Conservation (phyloP, 495 filamentous ascomycete genomes). For the Penicillium mononematosum region DNA sequence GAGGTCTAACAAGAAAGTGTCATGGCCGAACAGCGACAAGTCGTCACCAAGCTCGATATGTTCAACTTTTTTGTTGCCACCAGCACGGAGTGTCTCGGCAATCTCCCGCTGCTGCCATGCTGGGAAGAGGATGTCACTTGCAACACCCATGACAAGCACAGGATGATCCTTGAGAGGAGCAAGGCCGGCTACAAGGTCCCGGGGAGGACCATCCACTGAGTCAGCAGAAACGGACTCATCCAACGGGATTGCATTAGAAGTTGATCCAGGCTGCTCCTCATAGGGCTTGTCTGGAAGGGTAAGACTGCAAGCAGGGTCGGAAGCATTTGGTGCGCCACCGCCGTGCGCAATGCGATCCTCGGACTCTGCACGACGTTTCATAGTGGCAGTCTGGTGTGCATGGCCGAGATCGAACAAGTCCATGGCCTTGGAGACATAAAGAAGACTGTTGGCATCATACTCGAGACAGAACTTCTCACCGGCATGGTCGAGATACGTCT, state of each 20-base stretch:
- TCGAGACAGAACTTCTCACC: slow-evolving; percentile 99
- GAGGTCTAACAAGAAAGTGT: slow-evolving; percentile 92
- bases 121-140: slow-evolving; percentile 95
- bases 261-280: slow-evolving; percentile 64
- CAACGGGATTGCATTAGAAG: slow-evolving; percentile 28
- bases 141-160: slow-evolving; percentile 87
- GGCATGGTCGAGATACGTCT: slow-evolving; percentile 97
- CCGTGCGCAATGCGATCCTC: slow-evolving; percentile 47
- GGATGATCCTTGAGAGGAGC: slow-evolving; percentile 68
- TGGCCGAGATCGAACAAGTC: slow-evolving; percentile 91
- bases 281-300: slow-evolving; percentile 83
- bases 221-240: slow-evolving; percentile 23
- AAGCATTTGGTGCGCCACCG: slow-evolving; percentile 19
- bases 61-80: slow-evolving; percentile 74
- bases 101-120: slow-evolving; percentile 98
- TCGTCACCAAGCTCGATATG: slow-evolving; percentile 93
- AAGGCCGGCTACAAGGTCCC: slow-evolving; percentile 78
- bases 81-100: slow-evolving; percentile 72
- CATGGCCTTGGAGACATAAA: slow-evolving; percentile 99
- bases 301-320: slow-evolving; percentile 66
- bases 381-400: slow-evolving; percentile 57
- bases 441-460: slow-evolving; percentile 92
- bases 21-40: slow-evolving; percentile 89
- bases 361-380: slow-evolving; percentile 48
- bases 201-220: slow-evolving; percentile 50